These are phyloP conservation scores for Dendrobium officinale DNA, from an alignment of 106 monocot genomes.

Conservation along the genomic window DNA sequence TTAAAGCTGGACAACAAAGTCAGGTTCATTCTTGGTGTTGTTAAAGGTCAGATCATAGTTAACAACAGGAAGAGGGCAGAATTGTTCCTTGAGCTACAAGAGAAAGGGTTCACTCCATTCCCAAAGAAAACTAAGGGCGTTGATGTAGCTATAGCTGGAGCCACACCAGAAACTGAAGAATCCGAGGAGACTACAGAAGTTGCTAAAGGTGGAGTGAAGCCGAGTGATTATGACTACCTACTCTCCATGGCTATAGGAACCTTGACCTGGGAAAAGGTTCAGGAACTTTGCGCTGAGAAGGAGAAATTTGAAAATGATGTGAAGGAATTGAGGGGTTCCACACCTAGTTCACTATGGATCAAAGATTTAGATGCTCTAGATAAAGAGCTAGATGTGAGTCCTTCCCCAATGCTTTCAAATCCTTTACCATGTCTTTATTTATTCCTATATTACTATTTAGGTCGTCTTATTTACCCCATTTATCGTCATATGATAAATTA, in stretches of 20 bases:
- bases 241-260: constrained; percentile 75
- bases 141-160: constrained; percentile 43
- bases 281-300: constrained; percentile 52
- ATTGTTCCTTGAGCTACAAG: constrained; percentile 55
- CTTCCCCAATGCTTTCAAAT: not conserved
- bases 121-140: constrained; percentile 50
- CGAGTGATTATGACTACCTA: constrained; percentile 69
- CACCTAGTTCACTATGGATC: constrained; percentile 54
- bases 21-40: constrained; percentile 79
- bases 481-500: not conserved
- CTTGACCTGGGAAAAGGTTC: constrained; percentile 72
- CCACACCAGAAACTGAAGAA: constrained; percentile 30
- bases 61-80: constrained; percentile 69
- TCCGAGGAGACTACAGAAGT: constrained; percentile 27
- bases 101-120: constrained; percentile 81
- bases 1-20: constrained; percentile 78
- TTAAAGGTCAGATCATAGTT: constrained; percentile 57
- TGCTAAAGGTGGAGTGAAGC: constrained; percentile 18
- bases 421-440: not conserved
- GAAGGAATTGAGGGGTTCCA: constrained; percentile 36
- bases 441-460: not conserved
- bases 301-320: constrained; percentile 39
- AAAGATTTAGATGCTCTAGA: constrained; percentile 83
- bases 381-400: constrained; percentile 45
- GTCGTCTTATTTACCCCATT: too few species aligned